Evolutionary conservation across 1,284 basidiomycete species (phyloP).

Genomic region (Peniophora sp.): DNA sequence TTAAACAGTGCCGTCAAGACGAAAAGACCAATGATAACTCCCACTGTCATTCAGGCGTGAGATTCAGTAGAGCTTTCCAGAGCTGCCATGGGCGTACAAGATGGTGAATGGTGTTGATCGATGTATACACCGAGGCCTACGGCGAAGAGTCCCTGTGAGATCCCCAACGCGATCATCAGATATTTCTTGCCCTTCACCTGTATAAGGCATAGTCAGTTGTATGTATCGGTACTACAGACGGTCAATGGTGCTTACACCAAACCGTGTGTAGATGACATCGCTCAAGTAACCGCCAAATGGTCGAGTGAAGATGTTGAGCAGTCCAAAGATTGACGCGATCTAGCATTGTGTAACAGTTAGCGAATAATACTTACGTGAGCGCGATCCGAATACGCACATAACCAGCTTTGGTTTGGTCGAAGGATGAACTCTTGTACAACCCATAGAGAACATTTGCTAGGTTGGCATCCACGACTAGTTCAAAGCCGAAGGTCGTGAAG

Average conservation of each 20-base stretch:
- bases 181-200: constrained; percentile 41
- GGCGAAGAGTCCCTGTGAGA: constrained; percentile 34
- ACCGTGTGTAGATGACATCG: constrained; percentile 39
- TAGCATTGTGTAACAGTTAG: constrained; percentile 1
- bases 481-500: constrained; percentile 45
- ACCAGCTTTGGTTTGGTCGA: constrained; percentile 43
- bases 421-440: constrained; percentile 25
- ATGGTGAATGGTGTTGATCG: constrained; percentile 21
- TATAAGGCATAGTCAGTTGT: too few relatives aligned
- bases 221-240: too few relatives aligned
- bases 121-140: constrained; percentile 43
- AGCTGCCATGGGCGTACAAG: constrained; percentile 11
- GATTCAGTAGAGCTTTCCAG: not conserved
- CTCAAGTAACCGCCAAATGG: constrained; percentile 47
- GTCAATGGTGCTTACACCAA: constrained; percentile 20
- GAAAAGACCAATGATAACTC: constrained; percentile 22
- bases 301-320: constrained; percentile 47
- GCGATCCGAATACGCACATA: constrained; percentile 25
- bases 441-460: constrained; percentile 41
- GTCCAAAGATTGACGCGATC: constrained; percentile 33
- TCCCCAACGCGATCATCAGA: constrained; percentile 34
- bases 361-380: not conserved
- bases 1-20: constrained; percentile 30
- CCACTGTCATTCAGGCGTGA: constrained; percentile 11
- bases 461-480: constrained; percentile 51